Percentiles rank a stretch among this genome's conserved stretches.
Evolutionary conservation across 768 basidiomycete species (phyloP).

Genomic region (Tubosaeta brunneosetosa): DNA sequence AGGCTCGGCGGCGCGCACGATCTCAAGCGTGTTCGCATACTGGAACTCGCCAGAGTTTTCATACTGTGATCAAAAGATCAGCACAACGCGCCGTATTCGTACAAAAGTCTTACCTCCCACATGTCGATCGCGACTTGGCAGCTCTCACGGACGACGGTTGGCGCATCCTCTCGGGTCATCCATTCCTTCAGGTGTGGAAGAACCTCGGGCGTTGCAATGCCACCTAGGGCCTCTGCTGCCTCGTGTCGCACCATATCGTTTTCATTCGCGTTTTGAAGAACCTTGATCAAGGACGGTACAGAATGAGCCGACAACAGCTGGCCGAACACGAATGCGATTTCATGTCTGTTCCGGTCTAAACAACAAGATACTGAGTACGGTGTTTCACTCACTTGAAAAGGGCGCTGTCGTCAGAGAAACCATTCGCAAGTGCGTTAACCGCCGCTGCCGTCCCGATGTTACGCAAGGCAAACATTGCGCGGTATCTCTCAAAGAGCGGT

Average conservation of each 20-base stretch:
- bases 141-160: conserved; percentile 88
- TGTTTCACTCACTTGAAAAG: conserved; percentile 76
- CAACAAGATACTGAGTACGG: not conserved
- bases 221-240: conserved; percentile 97
- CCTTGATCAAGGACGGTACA: conserved; percentile 76
- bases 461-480: conserved; percentile 96
- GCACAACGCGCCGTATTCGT: not conserved
- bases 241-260: conserved; percentile 98
- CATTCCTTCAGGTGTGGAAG: conserved; percentile 83
- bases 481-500: conserved; percentile 87
- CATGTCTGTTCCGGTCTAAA: conserved; percentile 59
- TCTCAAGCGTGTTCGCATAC: conserved; percentile 56
- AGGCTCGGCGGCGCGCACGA: conserved; percentile 5
- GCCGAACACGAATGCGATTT: conserved; percentile 97
- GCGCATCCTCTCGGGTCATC: conserved; percentile 72
- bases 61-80: conserved; percentile 41
- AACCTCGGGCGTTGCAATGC: conserved; percentile 91
- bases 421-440: conserved; percentile 85
- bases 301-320: conserved; percentile 88
- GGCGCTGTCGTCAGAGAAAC: conserved; percentile 84
- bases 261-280: conserved; percentile 69
- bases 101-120: conserved; percentile 69
- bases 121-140: conserved; percentile 96
- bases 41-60: conserved; percentile 81
- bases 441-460: conserved; percentile 86